Evolutionary conservation across 305 asterid species (phyloP).

Genomic region (Petunia hybrid): DNA sequence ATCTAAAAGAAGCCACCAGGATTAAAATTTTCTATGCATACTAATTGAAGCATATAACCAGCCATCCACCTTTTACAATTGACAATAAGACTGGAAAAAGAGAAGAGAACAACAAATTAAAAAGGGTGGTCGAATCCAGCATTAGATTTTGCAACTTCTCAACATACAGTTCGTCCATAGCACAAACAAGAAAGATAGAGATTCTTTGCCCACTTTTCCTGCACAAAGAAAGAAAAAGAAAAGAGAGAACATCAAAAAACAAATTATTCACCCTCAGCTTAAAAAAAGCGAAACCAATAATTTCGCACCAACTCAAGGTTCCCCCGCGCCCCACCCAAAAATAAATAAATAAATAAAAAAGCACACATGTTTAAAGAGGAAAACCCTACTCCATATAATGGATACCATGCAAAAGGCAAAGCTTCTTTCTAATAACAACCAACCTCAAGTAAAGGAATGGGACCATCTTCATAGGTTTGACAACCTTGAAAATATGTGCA

Average conservation of each 20-base stretch:
- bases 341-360: no score
- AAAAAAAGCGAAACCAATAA: no score
- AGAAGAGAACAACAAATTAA: background rate
- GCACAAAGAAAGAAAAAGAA: background rate
- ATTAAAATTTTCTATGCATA: slow-evolving; percentile 5
- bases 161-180: slow-evolving; percentile 29
- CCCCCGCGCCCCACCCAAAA: no score
- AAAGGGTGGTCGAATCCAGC: background rate
- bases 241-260: background rate
- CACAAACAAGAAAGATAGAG: slow-evolving; percentile 29
- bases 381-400: no score
- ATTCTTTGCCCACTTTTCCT: slow-evolving; percentile 33
- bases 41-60: background rate
- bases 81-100: background rate
- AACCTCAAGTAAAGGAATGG: no score
- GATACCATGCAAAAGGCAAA: no score
- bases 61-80: slow-evolving; percentile 24
- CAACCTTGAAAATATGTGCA: no score
- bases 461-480: no score
- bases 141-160: slow-evolving; percentile 22
- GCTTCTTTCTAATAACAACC: no score
- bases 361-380: no score
- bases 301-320: no score
- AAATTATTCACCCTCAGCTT: background rate
- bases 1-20: slow-evolving; percentile 12